Conservation (phyloP, 108 stramenopile genomes). For the Nitzschia sp. region DNA sequence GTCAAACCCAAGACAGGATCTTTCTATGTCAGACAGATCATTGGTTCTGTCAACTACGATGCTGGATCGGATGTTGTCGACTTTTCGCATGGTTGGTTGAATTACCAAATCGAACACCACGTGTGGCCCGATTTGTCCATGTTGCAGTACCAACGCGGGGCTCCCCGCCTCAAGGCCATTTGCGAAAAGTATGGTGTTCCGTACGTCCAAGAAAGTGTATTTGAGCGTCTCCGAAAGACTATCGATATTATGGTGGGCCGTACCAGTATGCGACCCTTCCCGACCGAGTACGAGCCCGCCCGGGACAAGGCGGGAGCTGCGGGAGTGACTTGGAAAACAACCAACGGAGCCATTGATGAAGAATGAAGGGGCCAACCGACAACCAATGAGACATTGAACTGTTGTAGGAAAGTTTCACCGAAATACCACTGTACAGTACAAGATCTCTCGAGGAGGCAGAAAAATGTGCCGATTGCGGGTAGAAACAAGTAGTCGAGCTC, state of each 20-base stretch:
- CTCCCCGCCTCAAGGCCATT: constrained; percentile 72
- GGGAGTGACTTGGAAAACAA: constrained; percentile 48
- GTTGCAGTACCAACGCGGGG: constrained; percentile 82
- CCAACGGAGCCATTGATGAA: constrained; percentile 60
- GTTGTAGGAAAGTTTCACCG: background rate
- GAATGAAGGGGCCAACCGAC: background rate
- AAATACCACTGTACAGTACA: too few relatives aligned
- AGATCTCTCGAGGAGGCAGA: too few relatives aligned
- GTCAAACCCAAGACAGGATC: constrained; percentile 82
- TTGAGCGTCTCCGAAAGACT: constrained; percentile 76
- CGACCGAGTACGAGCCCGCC: constrained; percentile 56
- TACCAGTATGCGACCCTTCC: constrained; percentile 84
- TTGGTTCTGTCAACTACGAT: constrained; percentile 80
- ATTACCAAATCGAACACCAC: constrained; percentile 95
- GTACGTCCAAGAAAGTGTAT: constrained; percentile 85
- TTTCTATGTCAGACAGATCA: constrained; percentile 88
- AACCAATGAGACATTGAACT: background rate
- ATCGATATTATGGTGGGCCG: constrained; percentile 86
- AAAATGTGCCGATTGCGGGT: too few relatives aligned
- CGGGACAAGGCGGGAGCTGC: constrained; percentile 28
- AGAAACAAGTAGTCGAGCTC: too few relatives aligned
- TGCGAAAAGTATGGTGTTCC: constrained; percentile 88
- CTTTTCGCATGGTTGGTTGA: constrained; percentile 87
- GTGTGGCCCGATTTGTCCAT: constrained; percentile 86
- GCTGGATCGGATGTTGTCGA: constrained; percentile 78